Percentiles rank a stretch among this genome's conserved stretches.
phyloP scores from a whole-genome alignment of 2,329 filamentous ascomycete species.

The Blastomyces silverae region DNA sequence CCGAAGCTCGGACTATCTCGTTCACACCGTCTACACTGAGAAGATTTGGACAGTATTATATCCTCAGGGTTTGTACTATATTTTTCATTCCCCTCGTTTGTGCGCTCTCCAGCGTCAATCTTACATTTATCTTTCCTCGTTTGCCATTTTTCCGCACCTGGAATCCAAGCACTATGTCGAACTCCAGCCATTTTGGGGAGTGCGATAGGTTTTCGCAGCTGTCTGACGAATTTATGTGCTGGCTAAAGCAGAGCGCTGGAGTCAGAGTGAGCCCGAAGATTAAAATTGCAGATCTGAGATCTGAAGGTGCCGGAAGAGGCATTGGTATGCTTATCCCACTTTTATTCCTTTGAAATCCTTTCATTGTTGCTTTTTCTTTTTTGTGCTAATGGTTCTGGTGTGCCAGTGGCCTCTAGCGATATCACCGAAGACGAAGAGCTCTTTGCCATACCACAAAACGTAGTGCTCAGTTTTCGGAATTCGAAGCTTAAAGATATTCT shows the following conservation, averaged over 20 bases:
- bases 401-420: conserved; percentile 60
- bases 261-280: conserved; percentile 54
- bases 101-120: not conserved
- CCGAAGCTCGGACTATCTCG: conserved; percentile 26
- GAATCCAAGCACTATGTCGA: conserved; percentile 29
- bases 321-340: conserved; percentile 48
- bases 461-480: conserved; percentile 66
- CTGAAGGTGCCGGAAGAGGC: conserved; percentile 53
- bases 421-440: conserved; percentile 69
- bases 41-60: conserved; percentile 19
- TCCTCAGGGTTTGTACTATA: conserved; percentile 15
- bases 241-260: conserved; percentile 48
- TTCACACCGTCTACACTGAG: conserved; percentile 21
- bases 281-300: conserved; percentile 51
- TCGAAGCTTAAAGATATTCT: conserved; percentile 58
- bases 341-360: conserved; percentile 19
- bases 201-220: conserved; percentile 39
- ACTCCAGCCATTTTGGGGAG: conserved; percentile 31
- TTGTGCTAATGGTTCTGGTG: conserved; percentile 20
- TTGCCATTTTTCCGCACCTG: not conserved
- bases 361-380: conserved; percentile 19
- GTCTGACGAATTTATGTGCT: conserved; percentile 50
- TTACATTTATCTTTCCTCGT: not conserved
- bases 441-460: conserved; percentile 67
- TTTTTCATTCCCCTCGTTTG: conserved; percentile 15